phyloP scores from a whole-genome alignment of 169 alveolate species.

The Plasmodium relictum region DNA sequence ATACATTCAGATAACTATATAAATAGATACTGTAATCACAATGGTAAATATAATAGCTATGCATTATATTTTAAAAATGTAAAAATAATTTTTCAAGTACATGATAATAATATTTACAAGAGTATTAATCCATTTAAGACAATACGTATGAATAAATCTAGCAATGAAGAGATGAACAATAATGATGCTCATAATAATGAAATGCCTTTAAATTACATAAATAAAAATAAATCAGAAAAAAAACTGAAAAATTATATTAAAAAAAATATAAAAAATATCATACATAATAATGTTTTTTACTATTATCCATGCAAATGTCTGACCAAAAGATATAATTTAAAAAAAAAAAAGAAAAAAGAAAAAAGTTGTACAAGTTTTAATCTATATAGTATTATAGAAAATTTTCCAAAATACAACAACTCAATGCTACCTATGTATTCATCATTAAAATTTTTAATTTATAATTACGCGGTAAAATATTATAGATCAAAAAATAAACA shows the following conservation, averaged over 20 bases:
- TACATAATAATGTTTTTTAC: slow-evolving; percentile 47
- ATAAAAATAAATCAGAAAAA: neutral
- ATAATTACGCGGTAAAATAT: slow-evolving; percentile 44
- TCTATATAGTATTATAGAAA: slow-evolving; percentile 59
- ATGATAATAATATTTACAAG: slow-evolving; percentile 35
- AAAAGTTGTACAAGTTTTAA: slow-evolving; percentile 31
- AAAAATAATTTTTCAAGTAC: slow-evolving; percentile 20
- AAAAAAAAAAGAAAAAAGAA: neutral
- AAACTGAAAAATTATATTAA: slow-evolving; percentile 30
- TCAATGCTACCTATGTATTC: slow-evolving; percentile 69
- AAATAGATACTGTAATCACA: slow-evolving; percentile 37
- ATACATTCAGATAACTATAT: slow-evolving; percentile 45
- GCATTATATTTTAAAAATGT: slow-evolving; percentile 40
- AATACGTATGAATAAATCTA: neutral
- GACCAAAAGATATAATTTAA: slow-evolving; percentile 5
- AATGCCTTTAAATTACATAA: too few species aligned
- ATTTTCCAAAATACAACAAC: slow-evolving; percentile 35
- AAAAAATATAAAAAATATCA: slow-evolving; percentile 37
- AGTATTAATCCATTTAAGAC: neutral
- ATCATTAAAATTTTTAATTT: slow-evolving; percentile 56
- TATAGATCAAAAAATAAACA: slow-evolving; percentile 57
- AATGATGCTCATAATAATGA: too few species aligned
- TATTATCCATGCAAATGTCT: slow-evolving; percentile 59
- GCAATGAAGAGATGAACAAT: neutral
- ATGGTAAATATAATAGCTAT: slow-evolving; percentile 40